Conservation (phyloP, 2,329 filamentous ascomycete genomes). For the Trichothecium roseum region DNA sequence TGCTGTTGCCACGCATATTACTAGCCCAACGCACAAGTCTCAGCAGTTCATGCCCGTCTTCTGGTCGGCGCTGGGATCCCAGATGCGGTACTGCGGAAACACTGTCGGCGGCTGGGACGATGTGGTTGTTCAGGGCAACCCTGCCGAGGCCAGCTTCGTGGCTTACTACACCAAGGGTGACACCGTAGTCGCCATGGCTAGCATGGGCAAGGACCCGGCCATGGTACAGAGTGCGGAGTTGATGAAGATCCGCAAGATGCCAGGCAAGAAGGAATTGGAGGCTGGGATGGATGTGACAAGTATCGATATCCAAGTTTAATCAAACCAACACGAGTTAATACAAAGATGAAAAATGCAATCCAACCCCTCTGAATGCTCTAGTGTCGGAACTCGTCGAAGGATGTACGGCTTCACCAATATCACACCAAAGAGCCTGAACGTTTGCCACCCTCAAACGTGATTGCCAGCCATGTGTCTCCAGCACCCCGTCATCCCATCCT, state of each 20-base stretch:
- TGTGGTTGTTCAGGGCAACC: constrained; percentile 66
- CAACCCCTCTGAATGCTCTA: too few relatives aligned
- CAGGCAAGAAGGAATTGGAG: constrained; percentile 65
- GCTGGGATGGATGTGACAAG: constrained; percentile 45
- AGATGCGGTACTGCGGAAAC: constrained; percentile 90
- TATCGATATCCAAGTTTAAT: constrained; percentile 24
- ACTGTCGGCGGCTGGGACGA: constrained; percentile 76
- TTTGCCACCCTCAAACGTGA: too few relatives aligned
- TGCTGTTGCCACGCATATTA: constrained; percentile 67
- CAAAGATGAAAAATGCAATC: too few relatives aligned
- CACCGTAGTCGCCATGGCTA: constrained; percentile 79
- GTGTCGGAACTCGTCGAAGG: too few relatives aligned
- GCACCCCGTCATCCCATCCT: too few relatives aligned
- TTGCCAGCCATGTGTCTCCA: too few relatives aligned
- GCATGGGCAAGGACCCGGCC: constrained; percentile 81
- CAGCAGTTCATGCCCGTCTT: constrained; percentile 86
- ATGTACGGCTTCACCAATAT: too few relatives aligned
- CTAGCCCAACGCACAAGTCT: constrained; percentile 47
- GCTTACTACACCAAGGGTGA: constrained; percentile 86
- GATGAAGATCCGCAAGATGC: constrained; percentile 77
- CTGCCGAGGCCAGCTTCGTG: constrained; percentile 69
- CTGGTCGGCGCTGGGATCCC: constrained; percentile 86
- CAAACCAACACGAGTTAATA: too few relatives aligned
- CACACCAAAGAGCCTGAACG: too few relatives aligned
- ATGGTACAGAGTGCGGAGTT: constrained; percentile 76